These are phyloP conservation scores for Exsudoporus floridanus DNA, from an alignment of 1,284 basidiomycete species.

Conservation along the genomic window DNA sequence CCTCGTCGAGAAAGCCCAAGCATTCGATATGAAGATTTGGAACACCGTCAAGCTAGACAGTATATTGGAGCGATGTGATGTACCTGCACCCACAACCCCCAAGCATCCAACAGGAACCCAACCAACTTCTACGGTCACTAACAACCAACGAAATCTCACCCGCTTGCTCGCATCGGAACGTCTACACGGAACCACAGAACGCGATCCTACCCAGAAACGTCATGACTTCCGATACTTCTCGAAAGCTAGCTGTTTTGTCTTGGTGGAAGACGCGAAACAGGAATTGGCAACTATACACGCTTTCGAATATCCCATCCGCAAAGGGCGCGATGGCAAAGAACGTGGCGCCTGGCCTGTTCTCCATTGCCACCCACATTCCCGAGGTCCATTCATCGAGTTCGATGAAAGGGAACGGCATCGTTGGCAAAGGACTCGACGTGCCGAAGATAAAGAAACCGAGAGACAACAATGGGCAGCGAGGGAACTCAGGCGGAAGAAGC, in stretches of 20 bases:
- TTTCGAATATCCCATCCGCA: constrained; percentile 60
- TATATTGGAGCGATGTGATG: constrained; percentile 63
- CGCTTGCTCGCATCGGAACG: constrained; percentile 85
- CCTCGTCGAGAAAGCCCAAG: constrained; percentile 73
- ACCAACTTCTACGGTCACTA: constrained; percentile 23
- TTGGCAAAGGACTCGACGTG: constrained; percentile 56
- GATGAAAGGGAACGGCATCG: constrained; percentile 69
- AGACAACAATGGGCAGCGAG: constrained; percentile 44
- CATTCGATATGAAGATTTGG: constrained; percentile 91
- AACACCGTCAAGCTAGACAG: constrained; percentile 70
- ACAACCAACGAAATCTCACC: constrained; percentile 47
- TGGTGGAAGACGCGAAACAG: constrained; percentile 88
- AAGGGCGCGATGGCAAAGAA: constrained; percentile 49
- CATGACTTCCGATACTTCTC: constrained; percentile 90
- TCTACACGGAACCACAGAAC: constrained; percentile 82
- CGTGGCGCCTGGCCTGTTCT: constrained; percentile 67
- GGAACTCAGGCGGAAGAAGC: constrained; percentile 44
- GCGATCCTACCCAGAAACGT: constrained; percentile 85
- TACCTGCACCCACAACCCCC: constrained; percentile 32
- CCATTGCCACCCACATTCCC: constrained; percentile 66
- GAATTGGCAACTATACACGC: constrained; percentile 72
- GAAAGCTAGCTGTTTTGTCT: constrained; percentile 74
- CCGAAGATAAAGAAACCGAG: constrained; percentile 52
- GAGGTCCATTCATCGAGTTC: constrained; percentile 71
- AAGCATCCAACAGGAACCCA: constrained; percentile 28